Evolutionary conservation across 371 early-diverging fungal species (phyloP), one percentile per base, ranked within the genome.

Genomic region (Mortierella sp.): DNA sequence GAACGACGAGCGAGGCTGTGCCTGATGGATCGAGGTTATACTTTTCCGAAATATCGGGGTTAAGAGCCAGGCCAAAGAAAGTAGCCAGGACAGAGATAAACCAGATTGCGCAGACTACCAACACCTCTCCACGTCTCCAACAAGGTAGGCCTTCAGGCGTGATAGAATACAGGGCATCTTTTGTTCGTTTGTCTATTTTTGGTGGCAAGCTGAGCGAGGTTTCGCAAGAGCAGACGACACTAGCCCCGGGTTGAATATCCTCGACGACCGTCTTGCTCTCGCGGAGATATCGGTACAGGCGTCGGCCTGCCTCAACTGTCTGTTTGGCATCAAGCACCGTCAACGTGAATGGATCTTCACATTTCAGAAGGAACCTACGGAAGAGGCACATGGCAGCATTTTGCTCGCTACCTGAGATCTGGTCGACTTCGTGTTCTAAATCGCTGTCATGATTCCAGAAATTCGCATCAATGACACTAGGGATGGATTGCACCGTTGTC

Each of bases 61-160:
- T 63, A 22, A 24, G 0, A 24, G 22, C 63, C 28, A 63, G 24
- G 32, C 63, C 63, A 16, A 63, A 32, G 33, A 63, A 63, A 28
- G 48, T 63, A 45, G 48, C 63, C 47, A 63, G 48, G 63, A 63
- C 63, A 63, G 63, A 63, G 19, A 33, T 33, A 48, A 63, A 47
- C 63, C 63, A 47, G 47, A 47, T 47, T 13, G 47, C 19, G 28
- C 63, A 63, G 24, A 63, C 48, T 6, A 47, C 48, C 32, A 63
- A 10, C 24, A 61, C 47, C 33, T 63, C 63, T 8, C 28, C n/a
- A 24, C 63, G 63, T 33, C 63, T 63, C 24, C 16, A 63, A 28
- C 63, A 63, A 24, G 63, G 63, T 15, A 47, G 3, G 24, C 48
- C 63, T 1, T 63, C 48, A 24, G 63, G 62, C 21, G 63, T 63